Percentiles rank a stretch among this genome's conserved stretches.
These are phyloP conservation scores for Rubroshorea leprosula DNA, from an alignment of 345 rosid species.

Conservation along the genomic window DNA sequence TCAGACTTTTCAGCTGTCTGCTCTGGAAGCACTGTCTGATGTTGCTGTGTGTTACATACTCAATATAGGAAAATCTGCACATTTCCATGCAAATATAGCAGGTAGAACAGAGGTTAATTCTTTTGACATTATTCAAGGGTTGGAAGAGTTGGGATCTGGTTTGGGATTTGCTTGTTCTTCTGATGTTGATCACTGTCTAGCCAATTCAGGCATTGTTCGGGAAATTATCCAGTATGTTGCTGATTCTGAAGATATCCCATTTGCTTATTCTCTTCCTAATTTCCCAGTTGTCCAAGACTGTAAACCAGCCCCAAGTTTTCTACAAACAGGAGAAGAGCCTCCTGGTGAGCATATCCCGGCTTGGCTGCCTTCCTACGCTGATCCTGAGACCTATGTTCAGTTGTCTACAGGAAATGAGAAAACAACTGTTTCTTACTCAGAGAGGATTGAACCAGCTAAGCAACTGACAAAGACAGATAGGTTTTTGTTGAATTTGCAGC, in stretches of 20 bases:
- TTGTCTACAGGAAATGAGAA: constrained; percentile 25
- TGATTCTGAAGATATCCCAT: constrained; percentile 48
- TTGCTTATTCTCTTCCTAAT: constrained; percentile 52
- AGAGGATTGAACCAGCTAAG: constrained; percentile 27
- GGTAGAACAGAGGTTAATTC: constrained; percentile 62
- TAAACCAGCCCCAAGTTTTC: constrained; percentile 40
- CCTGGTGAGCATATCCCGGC: constrained; percentile 64
- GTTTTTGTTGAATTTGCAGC: constrained; percentile 35
- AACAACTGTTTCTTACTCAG: constrained; percentile 18
- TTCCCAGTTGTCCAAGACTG: constrained; percentile 55
- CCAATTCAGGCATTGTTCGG: constrained; percentile 48
- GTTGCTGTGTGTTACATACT: constrained; percentile 46
- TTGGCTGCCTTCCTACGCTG: constrained; percentile 78
- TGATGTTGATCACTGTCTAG: constrained; percentile 50
- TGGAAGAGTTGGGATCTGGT: constrained; percentile 58
- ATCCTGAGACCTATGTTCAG: constrained; percentile 30
- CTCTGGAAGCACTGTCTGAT: constrained; percentile 63
- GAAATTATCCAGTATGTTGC: constrained; percentile 56
- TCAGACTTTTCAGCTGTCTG: constrained; percentile 67
- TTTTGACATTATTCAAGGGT: constrained; percentile 62
- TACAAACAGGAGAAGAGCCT: constrained; percentile 53
- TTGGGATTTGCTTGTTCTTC: constrained; percentile 62
- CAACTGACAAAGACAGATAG: constrained; percentile 26
- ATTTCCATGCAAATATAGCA: constrained; percentile 49
- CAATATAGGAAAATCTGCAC: constrained; percentile 52